Conservation (phyloP, 805 yeast species). For the Spathaspora hagerdaliae region DNA sequence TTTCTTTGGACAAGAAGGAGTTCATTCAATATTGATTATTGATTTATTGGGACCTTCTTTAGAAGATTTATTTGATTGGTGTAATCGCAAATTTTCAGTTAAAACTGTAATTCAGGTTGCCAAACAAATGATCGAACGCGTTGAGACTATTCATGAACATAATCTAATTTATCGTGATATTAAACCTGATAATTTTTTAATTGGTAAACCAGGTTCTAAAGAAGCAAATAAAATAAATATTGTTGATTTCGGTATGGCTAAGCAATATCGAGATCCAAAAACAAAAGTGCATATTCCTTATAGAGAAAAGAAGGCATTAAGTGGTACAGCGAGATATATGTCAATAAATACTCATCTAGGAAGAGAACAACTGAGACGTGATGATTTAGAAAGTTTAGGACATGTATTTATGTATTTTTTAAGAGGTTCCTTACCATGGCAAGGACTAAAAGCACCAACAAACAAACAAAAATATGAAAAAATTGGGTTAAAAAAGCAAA, state of each 20-base stretch:
- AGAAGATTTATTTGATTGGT: conserved; percentile 97
- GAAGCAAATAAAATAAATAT: conserved; percentile 83
- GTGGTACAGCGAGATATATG: conserved; percentile 99
- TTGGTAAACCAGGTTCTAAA: conserved; percentile 82
- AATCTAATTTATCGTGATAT: conserved; percentile 94
- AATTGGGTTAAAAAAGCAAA: conserved; percentile 93
- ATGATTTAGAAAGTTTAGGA: conserved; percentile 93
- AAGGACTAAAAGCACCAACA: conserved; percentile 96
- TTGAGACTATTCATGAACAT: conserved; percentile 82
- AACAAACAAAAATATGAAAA: conserved; percentile 97
- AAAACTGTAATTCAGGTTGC: conserved; percentile 93
- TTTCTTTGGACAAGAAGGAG: conserved; percentile 97
- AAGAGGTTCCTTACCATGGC: conserved; percentile 97
- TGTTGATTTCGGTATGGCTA: conserved; percentile 98
- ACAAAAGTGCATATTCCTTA: conserved; percentile 95
- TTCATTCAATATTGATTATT: conserved; percentile 90
- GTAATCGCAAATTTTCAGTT: conserved; percentile 82
- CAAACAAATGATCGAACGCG: conserved; percentile 86
- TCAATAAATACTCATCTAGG: conserved; percentile 96
- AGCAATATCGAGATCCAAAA: conserved; percentile 94
- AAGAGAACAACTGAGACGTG: conserved; percentile 94
- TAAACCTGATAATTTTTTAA: conserved; percentile 94
- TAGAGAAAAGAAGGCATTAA: conserved; percentile 89
- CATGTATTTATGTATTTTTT: conserved; percentile 94
- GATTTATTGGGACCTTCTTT: conserved; percentile 93